Base-by-base conservation (phyloP, 345 rosid genomes). In the Cardamine chenopodiifolia region DNA sequence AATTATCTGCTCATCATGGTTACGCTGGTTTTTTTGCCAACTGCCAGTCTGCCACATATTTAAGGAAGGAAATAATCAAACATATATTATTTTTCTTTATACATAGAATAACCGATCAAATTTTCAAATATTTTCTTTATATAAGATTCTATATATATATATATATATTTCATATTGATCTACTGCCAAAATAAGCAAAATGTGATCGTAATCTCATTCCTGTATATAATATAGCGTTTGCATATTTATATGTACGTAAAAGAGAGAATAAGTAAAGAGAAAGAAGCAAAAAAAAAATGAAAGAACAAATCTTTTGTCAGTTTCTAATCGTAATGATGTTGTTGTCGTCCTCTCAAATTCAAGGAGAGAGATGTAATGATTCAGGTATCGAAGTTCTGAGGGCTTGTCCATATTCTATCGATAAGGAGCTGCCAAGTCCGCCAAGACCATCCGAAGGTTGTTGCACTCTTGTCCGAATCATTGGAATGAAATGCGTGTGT, bases 371-470 rank as follows among this genome's bases (percentile, higher is more conserved):
- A 17, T 71, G 75, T 71, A 1, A 34, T 14, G 49, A 1, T 34
- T 48, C 37, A 60, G 75, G 74, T 4, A 34, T 71, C 2, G 4
- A 19, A 60, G 67, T 25, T 71, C 15, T 71, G 35, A 23, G 3
- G 18, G 49, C 2, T 8, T 71, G 75, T 60, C 14, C 20, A 60
- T 1, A 71, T 11, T 60, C 68, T 23, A 35, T 71, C 17, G 26
- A 2, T 67, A 71, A 71, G 60, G 2, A 71, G 59, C 37, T 34
- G 29, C 28, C 68, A 48, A 2, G 49, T 48, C 75, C 68, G 17
- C 75, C 68, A 0, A 71, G 6, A 71, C 75, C 75, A 48, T 15
- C 44, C 1, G 49, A 71, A 35, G 67, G 59, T 71, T 71, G 75
- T 71, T 71, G 75, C 75, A 48, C 25, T 47, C 18, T 50, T 60